Conservation (phyloP, 805 yeast species). For the Wickerhamomyces canadensis region DNA sequence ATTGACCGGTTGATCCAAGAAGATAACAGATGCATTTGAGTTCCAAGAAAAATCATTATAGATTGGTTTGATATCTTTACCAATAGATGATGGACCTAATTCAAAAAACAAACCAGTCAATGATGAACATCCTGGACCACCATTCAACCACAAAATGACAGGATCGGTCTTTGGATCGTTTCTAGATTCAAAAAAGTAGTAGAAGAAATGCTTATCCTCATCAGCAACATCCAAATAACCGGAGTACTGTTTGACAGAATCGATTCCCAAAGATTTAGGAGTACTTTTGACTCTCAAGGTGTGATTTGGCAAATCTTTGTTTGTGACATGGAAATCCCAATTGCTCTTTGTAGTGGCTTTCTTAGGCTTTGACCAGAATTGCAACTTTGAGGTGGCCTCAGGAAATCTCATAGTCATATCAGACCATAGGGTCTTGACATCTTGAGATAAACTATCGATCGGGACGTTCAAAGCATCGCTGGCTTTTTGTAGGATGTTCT, state of each 20-base stretch:
- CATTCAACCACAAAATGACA: conserved; percentile 82
- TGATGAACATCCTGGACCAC: conserved; percentile 94
- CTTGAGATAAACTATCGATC: conserved; percentile 40
- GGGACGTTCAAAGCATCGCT: conserved; percentile 48
- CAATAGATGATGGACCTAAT: conserved; percentile 74
- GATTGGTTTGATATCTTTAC: conserved; percentile 53
- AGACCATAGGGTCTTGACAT: conserved; percentile 50
- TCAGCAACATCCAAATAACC: conserved; percentile 82
- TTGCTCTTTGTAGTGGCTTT: conserved; percentile 24
- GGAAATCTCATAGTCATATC: conserved; percentile 63
- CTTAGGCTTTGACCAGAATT: conserved; percentile 46
- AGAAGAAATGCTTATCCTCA: conserved; percentile 83
- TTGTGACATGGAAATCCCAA: conserved; percentile 36
- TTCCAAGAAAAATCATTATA: conserved; percentile 82
- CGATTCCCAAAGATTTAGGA: conserved; percentile 71
- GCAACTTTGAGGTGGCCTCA: conserved; percentile 42
- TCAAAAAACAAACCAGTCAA: conserved; percentile 84
- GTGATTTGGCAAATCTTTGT: conserved; percentile 39
- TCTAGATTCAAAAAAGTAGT: conserved; percentile 83
- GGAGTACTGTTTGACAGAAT: conserved; percentile 72
- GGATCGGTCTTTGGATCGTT: conserved; percentile 87
- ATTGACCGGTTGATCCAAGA: conserved; percentile 84
- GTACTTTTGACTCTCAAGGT: conserved; percentile 55
- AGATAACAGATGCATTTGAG: conserved; percentile 75
- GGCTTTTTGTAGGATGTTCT: conserved; percentile 40